These are phyloP conservation scores for Trichothecium roseum DNA, from an alignment of 2,329 filamentous ascomycete species.

Conservation along the genomic window DNA sequence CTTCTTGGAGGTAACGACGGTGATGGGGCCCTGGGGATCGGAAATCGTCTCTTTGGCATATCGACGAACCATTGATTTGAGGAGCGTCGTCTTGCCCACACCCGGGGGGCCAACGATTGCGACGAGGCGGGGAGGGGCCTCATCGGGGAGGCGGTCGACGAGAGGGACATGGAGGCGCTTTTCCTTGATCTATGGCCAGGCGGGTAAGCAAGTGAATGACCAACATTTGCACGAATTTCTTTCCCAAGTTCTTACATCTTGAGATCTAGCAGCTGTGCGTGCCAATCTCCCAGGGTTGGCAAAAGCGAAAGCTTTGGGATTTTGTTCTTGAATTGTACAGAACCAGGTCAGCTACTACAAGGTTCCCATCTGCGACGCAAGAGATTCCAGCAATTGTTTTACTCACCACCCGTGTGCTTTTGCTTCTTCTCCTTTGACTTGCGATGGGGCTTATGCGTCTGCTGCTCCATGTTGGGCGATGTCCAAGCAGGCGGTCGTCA, in stretches of 20 bases:
- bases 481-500: too few species aligned
- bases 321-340: slow-evolving; percentile 49
- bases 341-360: slow-evolving; percentile 12
- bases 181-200: slow-evolving; percentile 63
- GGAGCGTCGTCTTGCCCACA: slow-evolving; percentile 87
- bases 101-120: slow-evolving; percentile 91
- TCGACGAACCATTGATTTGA: slow-evolving; percentile 87
- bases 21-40: slow-evolving; percentile 83
- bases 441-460: slow-evolving; percentile 77
- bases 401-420: slow-evolving; percentile 44
- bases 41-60: slow-evolving; percentile 94
- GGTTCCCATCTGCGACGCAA: slow-evolving; percentile 5
- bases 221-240: neutral
- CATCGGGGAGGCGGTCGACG: slow-evolving; percentile 90
- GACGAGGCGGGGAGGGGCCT: slow-evolving; percentile 86
- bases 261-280: slow-evolving; percentile 61
- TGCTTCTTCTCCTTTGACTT: slow-evolving; percentile 75
- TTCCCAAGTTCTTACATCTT: slow-evolving; percentile 42
- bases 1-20: slow-evolving; percentile 92
- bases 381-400: neutral
- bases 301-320: slow-evolving; percentile 86
- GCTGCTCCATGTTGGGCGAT: slow-evolving; percentile 59
- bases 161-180: slow-evolving; percentile 93
- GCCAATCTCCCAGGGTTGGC: slow-evolving; percentile 71
- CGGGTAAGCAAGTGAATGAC: slow-evolving; percentile 15